Evolutionary conservation across 441 rosid species (phyloP).

Genomic region (Erysimum cheiri): DNA sequence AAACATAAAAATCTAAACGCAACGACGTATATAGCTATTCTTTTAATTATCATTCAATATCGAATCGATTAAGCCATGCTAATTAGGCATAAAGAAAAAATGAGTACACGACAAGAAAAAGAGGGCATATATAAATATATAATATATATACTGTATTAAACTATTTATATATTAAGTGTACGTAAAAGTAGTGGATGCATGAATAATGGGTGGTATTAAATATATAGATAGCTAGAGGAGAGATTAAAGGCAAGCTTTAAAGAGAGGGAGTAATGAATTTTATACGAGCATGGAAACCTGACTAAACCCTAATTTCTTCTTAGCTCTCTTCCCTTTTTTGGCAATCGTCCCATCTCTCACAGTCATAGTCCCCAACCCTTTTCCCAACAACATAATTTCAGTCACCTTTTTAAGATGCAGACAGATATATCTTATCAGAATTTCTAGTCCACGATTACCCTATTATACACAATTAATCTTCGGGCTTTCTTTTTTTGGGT

Average conservation of each 20-base stretch:
- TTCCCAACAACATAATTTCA: slow-evolving; percentile 22
- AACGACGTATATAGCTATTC: not conserved
- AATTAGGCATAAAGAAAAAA: slow-evolving; percentile 23
- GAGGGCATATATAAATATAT: not conserved
- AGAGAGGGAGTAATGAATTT: slow-evolving; percentile 49
- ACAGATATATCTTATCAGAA: slow-evolving; percentile 23
- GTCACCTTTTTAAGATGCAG: slow-evolving; percentile 37
- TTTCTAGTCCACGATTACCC: slow-evolving; percentile 25
- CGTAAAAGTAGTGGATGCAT: slow-evolving; percentile 33
- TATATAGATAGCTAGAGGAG: slow-evolving; percentile 40
- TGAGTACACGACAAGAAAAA: slow-evolving; percentile 8
- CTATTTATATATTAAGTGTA: not conserved
- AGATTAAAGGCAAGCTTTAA: slow-evolving; percentile 50
- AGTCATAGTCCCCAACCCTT: slow-evolving; percentile 37
- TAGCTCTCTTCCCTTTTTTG: slow-evolving; percentile 56
- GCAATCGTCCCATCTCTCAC: slow-evolving; percentile 74
- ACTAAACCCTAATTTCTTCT: slow-evolving; percentile 49
- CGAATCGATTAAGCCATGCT: slow-evolving; percentile 17
- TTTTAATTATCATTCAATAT: slow-evolving; percentile 12
- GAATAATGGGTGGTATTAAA: slow-evolving; percentile 34
- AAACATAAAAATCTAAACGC: not conserved
- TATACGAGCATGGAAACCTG: slow-evolving; percentile 75
- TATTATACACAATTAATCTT: slow-evolving; percentile 15
- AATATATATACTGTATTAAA: not conserved
- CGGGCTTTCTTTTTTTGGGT: too few relatives aligned